Conservation (phyloP, 108 stramenopile species). For the Thalassiosira profunda region DNA sequence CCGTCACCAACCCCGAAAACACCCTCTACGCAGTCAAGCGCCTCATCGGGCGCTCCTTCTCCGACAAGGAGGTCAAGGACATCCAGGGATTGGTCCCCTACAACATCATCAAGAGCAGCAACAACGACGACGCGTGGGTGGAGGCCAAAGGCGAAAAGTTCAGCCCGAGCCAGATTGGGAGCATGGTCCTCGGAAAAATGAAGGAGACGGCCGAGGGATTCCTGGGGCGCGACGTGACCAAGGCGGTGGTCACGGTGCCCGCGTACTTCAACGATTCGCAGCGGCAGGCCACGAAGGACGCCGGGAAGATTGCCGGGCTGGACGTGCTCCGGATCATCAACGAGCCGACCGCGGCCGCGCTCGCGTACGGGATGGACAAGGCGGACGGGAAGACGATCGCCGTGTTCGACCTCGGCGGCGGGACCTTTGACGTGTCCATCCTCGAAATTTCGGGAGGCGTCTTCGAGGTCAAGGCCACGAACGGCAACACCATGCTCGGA, state of each 20-base stretch:
- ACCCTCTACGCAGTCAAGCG: slow-evolving; percentile 99
- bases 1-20: slow-evolving; percentile 99
- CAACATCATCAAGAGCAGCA: slow-evolving; percentile 95
- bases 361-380: slow-evolving; percentile 99
- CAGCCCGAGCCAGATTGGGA: slow-evolving; percentile 98
- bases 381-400: slow-evolving; percentile 99
- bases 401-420: slow-evolving; percentile 99
- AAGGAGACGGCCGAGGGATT: slow-evolving; percentile 99
- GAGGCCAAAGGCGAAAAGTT: slow-evolving; percentile 94
- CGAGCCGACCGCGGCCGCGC: slow-evolving; percentile 99
- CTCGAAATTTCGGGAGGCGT: slow-evolving; percentile 99
- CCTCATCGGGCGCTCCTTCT: slow-evolving; percentile 95
- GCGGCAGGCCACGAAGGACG: slow-evolving; percentile 99
- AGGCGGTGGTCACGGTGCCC: slow-evolving; percentile 99
- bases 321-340: slow-evolving; percentile 99
- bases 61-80: slow-evolving; percentile 93
- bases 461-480: slow-evolving; percentile 99
- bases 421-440: slow-evolving; percentile 99
- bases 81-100: slow-evolving; percentile 97
- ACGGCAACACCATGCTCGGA: slow-evolving; percentile 99
- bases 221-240: slow-evolving; percentile 94
- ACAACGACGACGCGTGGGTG: slow-evolving; percentile 98
- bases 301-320: slow-evolving; percentile 98
- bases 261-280: slow-evolving; percentile 99
- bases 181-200: slow-evolving; percentile 99